A percentile compares a stretch with the other conserved stretches of the same genome.
These are phyloP conservation scores for Candida ovalis DNA, from an alignment of 805 yeast genomes.

Conservation along the genomic window DNA sequence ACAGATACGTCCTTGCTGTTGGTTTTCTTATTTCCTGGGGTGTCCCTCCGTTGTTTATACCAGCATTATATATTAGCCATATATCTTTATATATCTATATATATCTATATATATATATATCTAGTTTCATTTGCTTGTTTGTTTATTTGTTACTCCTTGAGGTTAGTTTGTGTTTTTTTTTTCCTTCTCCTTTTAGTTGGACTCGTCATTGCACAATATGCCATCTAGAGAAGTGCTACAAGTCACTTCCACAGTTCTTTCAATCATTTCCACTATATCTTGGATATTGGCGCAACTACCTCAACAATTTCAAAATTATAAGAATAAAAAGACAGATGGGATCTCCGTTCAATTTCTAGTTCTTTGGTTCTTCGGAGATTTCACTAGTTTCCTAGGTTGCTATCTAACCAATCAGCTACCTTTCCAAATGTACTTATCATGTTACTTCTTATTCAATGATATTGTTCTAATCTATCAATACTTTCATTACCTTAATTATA, in stretches of 20 bases:
- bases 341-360: conserved; percentile 29
- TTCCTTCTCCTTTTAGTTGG: neutral
- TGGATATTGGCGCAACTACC: conserved; percentile 37
- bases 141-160: no score
- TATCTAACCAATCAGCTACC: conserved; percentile 70
- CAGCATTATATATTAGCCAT: no score
- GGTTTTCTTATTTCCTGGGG: no score
- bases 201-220: neutral
- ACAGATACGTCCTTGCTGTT: no score
- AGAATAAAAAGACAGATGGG: conserved; percentile 29
- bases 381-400: conserved; percentile 55
- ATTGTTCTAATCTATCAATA: conserved; percentile 63
- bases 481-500: conserved; percentile 57
- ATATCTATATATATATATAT: no score
- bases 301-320: conserved; percentile 32
- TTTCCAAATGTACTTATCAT: conserved; percentile 72
- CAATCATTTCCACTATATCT: conserved; percentile 28
- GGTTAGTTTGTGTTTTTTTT: neutral
- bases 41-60: no score
- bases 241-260: conserved; percentile 18
- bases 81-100: no score
- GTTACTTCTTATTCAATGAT: conserved; percentile 75
- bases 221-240: conserved; percentile 1
- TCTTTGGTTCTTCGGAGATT: conserved; percentile 34
- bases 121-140: no score